Percentiles rank a stretch among this genome's conserved stretches.
These are phyloP conservation scores for Claviceps sp. DNA, from an alignment of 2,329 filamentous ascomycete species.

Conservation along the genomic window DNA sequence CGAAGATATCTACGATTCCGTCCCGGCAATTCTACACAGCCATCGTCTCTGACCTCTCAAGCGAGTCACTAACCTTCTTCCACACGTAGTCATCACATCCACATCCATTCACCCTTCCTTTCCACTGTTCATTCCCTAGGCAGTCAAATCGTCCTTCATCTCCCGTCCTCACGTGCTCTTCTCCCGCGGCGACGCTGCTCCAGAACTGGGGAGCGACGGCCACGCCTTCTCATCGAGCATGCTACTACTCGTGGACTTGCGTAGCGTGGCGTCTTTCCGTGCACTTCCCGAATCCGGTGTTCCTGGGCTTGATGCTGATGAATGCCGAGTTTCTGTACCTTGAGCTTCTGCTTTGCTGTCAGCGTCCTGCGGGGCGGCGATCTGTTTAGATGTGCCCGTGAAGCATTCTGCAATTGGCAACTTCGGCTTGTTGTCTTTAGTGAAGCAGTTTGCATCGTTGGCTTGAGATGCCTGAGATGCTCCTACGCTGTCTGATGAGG, in stretches of 20 bases:
- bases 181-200: neutral
- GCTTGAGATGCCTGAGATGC: neutral
- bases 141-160: too few relatives aligned
- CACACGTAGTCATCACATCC: neutral
- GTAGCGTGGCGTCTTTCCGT: neutral
- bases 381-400: neutral
- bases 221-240: slow-evolving; percentile 2
- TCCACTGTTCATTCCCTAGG: neutral
- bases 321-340: too few relatives aligned
- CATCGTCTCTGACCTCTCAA: neutral
- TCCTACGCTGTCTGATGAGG: neutral
- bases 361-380: neutral
- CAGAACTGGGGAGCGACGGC: slow-evolving; percentile 1
- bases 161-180: neutral
- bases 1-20: neutral
- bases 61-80: neutral
- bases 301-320: neutral
- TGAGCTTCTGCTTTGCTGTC: neutral
- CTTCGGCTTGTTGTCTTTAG: neutral
- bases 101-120: too few relatives aligned
- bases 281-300: neutral
- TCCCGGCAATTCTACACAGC: neutral
- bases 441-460: neutral
- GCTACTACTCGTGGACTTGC: neutral
- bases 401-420: neutral